Percentiles rank a stretch among this genome's conserved stretches.
Conservation (phyloP, 345 rosid species). For the Eucalyptus brandiana region DNA sequence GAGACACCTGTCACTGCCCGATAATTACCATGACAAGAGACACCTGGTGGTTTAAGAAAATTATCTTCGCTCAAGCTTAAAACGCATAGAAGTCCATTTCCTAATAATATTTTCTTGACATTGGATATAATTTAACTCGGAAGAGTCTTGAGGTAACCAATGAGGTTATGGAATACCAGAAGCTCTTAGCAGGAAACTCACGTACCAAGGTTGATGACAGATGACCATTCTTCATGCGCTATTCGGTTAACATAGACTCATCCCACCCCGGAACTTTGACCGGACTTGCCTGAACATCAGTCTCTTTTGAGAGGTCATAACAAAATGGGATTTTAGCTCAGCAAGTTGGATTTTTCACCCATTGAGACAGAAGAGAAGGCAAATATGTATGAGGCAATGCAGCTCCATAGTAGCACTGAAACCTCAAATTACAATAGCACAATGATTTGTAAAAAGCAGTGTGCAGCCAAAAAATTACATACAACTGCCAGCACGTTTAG, state of each 20-base stretch:
- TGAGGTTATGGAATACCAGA: neutral
- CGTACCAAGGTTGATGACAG: neutral
- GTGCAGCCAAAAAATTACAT: neutral
- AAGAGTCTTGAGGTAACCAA: neutral
- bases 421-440: neutral
- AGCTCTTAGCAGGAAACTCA: neutral
- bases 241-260: neutral
- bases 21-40: neutral
- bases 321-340: neutral
- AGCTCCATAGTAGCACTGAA: neutral
- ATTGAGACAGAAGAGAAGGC: neutral
- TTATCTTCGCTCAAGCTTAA: neutral
- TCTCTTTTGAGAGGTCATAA: neutral
- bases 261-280: neutral
- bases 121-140: neutral
- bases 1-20: neutral
- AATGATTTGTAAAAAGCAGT: neutral
- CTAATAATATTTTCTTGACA: neutral
- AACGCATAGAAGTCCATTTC: neutral
- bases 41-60: no score
- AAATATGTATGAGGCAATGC: neutral
- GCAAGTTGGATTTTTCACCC: neutral
- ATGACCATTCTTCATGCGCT: neutral
- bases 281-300: neutral
- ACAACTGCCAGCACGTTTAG: neutral